phyloP scores from a whole-genome alignment of 2,329 filamentous ascomycete genomes.

The Endothia cerciana region DNA sequence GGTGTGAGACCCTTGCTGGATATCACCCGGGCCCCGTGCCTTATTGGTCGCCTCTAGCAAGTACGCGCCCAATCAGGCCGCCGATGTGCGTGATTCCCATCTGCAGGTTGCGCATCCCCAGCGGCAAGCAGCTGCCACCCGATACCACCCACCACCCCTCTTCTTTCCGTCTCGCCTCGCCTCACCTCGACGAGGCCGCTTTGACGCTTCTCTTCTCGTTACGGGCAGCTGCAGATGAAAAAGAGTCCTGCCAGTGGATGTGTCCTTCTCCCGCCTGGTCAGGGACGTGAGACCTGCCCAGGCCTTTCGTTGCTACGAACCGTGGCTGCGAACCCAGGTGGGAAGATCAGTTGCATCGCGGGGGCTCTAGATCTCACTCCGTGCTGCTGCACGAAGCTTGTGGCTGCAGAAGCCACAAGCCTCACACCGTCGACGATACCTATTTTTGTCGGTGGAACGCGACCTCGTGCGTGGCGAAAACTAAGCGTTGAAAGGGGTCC shows the following conservation, averaged over 20 bases:
- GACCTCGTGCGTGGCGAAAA: not conserved
- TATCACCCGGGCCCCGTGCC: not conserved
- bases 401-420: not conserved
- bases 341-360: no score
- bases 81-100: slow-evolving; percentile 21
- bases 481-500: not conserved
- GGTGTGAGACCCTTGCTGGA: slow-evolving; percentile 12
- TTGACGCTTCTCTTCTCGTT: no score
- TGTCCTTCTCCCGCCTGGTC: no score
- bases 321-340: not conserved
- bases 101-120: slow-evolving; percentile 24
- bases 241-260: not conserved
- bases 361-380: not conserved
- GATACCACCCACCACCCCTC: slow-evolving; percentile 1
- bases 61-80: slow-evolving; percentile 25
- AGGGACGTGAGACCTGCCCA: no score
- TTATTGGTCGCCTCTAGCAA: slow-evolving; percentile 12
- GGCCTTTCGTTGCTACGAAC: no score
- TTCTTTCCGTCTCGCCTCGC: not conserved
- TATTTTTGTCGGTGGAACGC: not conserved
- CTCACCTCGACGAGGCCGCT: not conserved
- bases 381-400: not conserved
- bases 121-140: slow-evolving; percentile 20
- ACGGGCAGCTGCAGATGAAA: not conserved
- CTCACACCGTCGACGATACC: not conserved